Evolutionary conservation across 768 basidiomycete species (phyloP), one percentile per base, ranked within the genome.

Genomic region (Leccinum aurantiacum): DNA sequence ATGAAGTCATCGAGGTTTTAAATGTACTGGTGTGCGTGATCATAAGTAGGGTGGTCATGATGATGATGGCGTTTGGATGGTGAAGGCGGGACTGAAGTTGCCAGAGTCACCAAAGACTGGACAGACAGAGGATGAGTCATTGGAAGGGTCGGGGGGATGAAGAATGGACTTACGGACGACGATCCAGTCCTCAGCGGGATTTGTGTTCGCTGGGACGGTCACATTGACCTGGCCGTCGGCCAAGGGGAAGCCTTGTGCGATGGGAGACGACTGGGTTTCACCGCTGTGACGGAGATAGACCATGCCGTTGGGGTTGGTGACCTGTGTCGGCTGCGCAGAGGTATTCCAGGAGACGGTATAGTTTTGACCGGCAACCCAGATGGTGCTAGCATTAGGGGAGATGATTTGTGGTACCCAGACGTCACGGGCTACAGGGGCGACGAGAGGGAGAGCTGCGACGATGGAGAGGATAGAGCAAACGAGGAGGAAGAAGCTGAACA

Each of bases 91-190:
- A 29, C 83, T 78, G 54, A 72, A 78, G 65, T 84, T 80, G 33
- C 83, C 83, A 53, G 82, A 84, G 64, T 84, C 82, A 7, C 83
- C 83, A 56, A 83, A 77, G 49, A 84, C 83, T 83, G 54, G 19
- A 33, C 4, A 19, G 53, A 27, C 33, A 17, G 11, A 17, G 11
- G 44, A 38, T 0, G 19, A 35, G 47, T 27, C 53, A n/a, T 35
- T 24, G 8, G 24, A 14, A 2, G 24, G 14, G 15, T 27, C 24
- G 10, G 15, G 15, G 17, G 4, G 29, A 9, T 5, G 0, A 11
- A 8, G 11, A 29, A 31, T 44, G 15, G 38, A 79, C 80, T 73
- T 63, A 82, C 80, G 70, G 41, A 82, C 77, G 35, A 84, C 62
- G 24, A 71, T 72, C 71, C 82, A 84, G 55, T 78, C 62, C 25